Conservation (phyloP, 352 stramenopile species). For the Plasmopara muralis region DNA sequence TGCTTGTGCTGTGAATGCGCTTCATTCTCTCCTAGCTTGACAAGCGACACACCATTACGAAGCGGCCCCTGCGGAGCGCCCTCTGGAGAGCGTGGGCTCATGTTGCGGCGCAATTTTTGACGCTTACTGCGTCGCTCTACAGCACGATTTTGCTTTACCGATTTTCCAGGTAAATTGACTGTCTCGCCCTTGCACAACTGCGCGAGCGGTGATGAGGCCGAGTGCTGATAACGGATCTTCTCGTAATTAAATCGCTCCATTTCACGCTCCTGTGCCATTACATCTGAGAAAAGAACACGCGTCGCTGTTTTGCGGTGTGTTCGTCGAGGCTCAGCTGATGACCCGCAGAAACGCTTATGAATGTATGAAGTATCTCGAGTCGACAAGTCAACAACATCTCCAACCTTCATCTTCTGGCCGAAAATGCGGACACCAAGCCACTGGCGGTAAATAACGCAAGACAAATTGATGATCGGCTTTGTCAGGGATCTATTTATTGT, state of each 20-base stretch:
- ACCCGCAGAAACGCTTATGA: conserved; percentile 10
- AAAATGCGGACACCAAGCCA: conserved; percentile 2
- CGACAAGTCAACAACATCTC: neutral
- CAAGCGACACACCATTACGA: conserved; percentile 16
- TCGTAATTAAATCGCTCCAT: conserved; percentile 38
- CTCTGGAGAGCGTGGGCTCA: conserved; percentile 44
- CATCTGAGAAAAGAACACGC: conserved; percentile 39
- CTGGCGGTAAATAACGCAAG: conserved; percentile 2
- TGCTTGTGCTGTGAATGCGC: conserved; percentile 7
- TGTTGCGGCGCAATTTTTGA: conserved; percentile 35
- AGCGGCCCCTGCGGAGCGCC: conserved; percentile 20
- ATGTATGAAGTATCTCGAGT: neutral
- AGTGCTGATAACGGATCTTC: conserved; percentile 19
- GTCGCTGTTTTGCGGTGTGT: conserved; percentile 26
- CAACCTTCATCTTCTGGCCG: neutral
- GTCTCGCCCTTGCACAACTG: conserved; percentile 44
- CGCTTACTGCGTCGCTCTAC: conserved; percentile 43
- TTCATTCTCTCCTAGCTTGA: conserved; percentile 17
- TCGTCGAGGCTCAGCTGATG: conserved; percentile 9
- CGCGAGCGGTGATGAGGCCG: neutral
- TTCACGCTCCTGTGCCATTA: conserved; percentile 50
- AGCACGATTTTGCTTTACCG: conserved; percentile 40
- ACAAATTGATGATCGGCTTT: conserved; percentile 4
- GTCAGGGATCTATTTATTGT: neutral
- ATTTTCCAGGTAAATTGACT: conserved; percentile 10